These are phyloP conservation scores for Xylaria longipes DNA, from an alignment of 495 filamentous ascomycete genomes.

Conservation along the genomic window DNA sequence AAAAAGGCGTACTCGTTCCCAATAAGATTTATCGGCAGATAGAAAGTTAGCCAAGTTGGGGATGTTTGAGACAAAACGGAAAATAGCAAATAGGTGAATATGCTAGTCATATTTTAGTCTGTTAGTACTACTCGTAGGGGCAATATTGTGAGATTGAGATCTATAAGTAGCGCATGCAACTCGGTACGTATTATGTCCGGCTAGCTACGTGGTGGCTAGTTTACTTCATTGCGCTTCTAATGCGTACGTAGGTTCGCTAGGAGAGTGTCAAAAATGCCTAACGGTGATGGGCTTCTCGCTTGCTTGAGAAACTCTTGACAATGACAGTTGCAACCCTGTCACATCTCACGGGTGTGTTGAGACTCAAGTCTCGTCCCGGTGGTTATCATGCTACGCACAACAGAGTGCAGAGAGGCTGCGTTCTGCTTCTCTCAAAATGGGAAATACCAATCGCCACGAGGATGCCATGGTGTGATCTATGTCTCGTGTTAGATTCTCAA, in stretches of 20 bases:
- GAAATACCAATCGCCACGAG: too few relatives aligned
- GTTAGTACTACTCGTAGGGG: background rate
- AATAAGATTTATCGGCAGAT: background rate
- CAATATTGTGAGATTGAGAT: background rate
- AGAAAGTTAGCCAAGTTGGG: background rate
- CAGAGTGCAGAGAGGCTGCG: too few relatives aligned
- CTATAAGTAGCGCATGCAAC: background rate
- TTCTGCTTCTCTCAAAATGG: too few relatives aligned
- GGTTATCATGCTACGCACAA: background rate
- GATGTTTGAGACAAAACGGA: background rate
- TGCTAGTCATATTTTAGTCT: background rate
- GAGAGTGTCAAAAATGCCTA: background rate
- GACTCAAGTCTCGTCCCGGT: background rate
- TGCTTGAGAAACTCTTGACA: background rate
- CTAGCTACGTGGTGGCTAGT: background rate
- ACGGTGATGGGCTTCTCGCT: background rate
- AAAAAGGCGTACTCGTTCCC: background rate
- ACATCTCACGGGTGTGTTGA: background rate
- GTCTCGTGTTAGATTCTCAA: too few relatives aligned
- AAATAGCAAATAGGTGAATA: background rate
- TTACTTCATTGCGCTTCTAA: background rate
- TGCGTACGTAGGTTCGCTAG: background rate
- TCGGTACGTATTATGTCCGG: background rate
- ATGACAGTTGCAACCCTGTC: background rate
- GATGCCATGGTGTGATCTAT: too few relatives aligned